Base-by-base conservation (phyloP, 805 yeast species). In the Torulaspora indica region DNA sequence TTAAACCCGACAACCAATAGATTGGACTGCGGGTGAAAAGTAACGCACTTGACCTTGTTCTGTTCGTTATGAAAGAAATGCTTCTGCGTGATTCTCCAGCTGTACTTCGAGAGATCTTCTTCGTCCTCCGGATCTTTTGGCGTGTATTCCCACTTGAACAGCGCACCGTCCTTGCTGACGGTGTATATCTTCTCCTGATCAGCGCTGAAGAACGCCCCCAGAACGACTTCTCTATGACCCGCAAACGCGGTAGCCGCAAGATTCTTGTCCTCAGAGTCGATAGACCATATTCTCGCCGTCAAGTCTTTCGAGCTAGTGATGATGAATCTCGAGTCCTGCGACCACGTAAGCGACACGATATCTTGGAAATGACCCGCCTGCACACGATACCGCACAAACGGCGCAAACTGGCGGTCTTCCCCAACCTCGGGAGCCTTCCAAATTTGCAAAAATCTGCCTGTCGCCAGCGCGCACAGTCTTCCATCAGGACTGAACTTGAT, bases 311-410 rank as follows among this genome's bases (percentile, higher is more conserved):
- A 84, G 1, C 95, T 76, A 2, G 96, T 79, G 33, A 93, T 70
- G 55, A 93, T 76, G 60, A 89, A 93, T 54, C 96, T 75, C 4
- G 96, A 85, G 65, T 93, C 98, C 23, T 73, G 74, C 1, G 97
- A 87, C 98, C 98, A 93, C 2, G 86, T 74, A 8, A 93, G 64
- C 2, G 89, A 78, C 1, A 78, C 73, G 18, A 93, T 78, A 55
- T 87, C 95, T 40, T 81, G 81, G 61, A 80, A 89, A 69, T 93
- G 98, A 28, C 98, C 98, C 1, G 96, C 88, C 57, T 89, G 89
- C 6, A 85, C 78, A 58, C 95, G 73, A 65, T 86, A 87, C 51
- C 95, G 83, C 31, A 91, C 85, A 66, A 93, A 93, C 12, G 98
- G 98, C 0, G 96, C 93, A 73, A 93, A 93, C 62, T 89, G 96